A percentile compares a stretch with the other conserved stretches of the same genome.
These are phyloP conservation scores for Escallonia rubra DNA, from an alignment of 129 eudicot genomes.

Conservation along the genomic window DNA sequence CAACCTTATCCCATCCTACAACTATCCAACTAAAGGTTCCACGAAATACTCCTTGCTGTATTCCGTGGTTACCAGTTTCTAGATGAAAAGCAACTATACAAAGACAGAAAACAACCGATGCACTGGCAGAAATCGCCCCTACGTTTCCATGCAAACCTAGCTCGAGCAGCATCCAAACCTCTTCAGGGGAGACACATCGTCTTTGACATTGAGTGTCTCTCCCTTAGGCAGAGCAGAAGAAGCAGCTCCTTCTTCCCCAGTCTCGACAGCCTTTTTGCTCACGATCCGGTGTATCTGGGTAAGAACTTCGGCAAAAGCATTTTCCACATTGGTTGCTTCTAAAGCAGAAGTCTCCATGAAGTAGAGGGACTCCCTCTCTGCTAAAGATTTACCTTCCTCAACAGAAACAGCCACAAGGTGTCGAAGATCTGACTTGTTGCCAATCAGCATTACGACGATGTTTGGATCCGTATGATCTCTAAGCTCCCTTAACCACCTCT, in stretches of 20 bases:
- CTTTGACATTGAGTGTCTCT: not conserved
- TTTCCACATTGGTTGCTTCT: not conserved
- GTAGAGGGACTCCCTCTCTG: not conserved
- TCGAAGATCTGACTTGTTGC: slow-evolving; percentile 1
- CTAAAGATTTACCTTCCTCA: not conserved
- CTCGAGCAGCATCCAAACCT: not conserved
- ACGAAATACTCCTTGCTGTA: too few species aligned
- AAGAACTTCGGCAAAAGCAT: not conserved
- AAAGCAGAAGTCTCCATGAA: not conserved
- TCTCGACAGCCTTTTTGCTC: not conserved
- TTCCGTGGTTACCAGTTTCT: too few species aligned
- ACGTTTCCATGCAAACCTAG: not conserved
- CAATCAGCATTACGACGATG: not conserved
- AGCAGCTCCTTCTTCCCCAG: not conserved
- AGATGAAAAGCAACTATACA: too few species aligned
- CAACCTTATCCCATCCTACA: too few species aligned
- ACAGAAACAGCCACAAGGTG: not conserved
- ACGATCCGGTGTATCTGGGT: not conserved
- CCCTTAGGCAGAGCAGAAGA: not conserved
- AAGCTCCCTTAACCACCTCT: not conserved
- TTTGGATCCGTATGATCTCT: not conserved
- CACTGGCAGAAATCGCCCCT: too few species aligned
- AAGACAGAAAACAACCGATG: too few species aligned
- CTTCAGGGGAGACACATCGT: not conserved
- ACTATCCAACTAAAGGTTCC: too few species aligned